Conservation (phyloP, 768 basidiomycete genomes). For the Leccinum incarnatum region DNA sequence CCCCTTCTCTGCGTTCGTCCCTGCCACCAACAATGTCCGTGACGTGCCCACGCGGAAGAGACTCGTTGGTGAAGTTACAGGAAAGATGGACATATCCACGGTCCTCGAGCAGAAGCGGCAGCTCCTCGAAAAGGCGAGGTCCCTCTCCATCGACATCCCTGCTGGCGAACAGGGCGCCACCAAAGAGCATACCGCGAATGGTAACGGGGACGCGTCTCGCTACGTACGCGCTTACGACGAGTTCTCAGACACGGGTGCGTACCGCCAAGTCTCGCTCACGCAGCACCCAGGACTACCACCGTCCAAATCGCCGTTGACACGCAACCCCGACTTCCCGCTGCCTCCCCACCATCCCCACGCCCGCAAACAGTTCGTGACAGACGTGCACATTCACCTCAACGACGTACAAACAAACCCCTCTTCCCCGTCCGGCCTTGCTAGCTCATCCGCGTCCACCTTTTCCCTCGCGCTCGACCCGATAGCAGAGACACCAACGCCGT, state of each 20-base stretch:
- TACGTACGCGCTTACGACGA: constrained; percentile 34
- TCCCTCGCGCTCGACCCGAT: constrained; percentile 50
- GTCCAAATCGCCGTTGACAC: constrained; percentile 36
- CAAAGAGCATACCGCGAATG: neutral
- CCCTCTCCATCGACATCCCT: constrained; percentile 63
- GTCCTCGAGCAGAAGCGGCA: constrained; percentile 55
- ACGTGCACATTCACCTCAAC: constrained; percentile 41
- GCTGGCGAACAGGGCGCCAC: constrained; percentile 40
- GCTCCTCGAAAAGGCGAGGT: constrained; percentile 49
- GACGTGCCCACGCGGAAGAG: constrained; percentile 46
- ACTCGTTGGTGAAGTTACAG: constrained; percentile 48
- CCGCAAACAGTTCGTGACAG: constrained; percentile 67
- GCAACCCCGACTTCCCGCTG: constrained; percentile 50
- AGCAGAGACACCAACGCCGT: constrained; percentile 40
- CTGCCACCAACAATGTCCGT: constrained; percentile 22
- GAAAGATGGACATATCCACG: constrained; percentile 42
- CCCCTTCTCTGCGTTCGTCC: constrained; percentile 4
- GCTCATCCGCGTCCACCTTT: constrained; percentile 47
- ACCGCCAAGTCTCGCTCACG: constrained; percentile 5
- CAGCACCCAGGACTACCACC: constrained; percentile 1
- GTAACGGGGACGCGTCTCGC: constrained; percentile 14
- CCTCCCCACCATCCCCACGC: constrained; percentile 71
- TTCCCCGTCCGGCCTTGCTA: constrained; percentile 23
- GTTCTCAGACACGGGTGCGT: constrained; percentile 23
- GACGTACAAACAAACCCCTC: constrained; percentile 22